Percentiles rank a stretch among this genome's conserved stretches.
phyloP scores from a whole-genome alignment of 768 basidiomycete species.

The Boletales sp. region DNA sequence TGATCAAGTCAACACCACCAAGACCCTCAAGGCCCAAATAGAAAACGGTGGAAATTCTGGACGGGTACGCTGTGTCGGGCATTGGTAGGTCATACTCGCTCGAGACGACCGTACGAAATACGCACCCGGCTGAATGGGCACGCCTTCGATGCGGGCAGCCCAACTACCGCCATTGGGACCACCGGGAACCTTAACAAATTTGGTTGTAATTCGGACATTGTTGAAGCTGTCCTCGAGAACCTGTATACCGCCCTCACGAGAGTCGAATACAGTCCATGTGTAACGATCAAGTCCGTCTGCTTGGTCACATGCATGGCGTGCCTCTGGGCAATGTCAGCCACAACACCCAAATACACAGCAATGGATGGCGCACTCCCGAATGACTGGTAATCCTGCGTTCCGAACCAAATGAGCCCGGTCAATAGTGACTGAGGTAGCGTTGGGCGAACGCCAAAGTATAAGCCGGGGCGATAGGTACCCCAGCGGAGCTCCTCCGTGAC shows the following conservation, averaged over 20 bases:
- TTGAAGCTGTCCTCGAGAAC: conserved; percentile 76
- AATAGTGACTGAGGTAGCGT: conserved; percentile 84
- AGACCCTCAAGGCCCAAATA: conserved; percentile 88
- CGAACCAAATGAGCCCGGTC: conserved; percentile 94
- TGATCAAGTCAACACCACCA: conserved; percentile 77
- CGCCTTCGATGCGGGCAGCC: conserved; percentile 80
- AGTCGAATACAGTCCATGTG: conserved; percentile 85
- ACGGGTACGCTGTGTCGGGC: conserved; percentile 37
- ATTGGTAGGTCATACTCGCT: conserved; percentile 23
- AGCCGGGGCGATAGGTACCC: conserved; percentile 85
- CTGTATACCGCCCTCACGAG: conserved; percentile 82
- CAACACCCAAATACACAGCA: background rate
- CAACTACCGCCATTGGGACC: conserved; percentile 84
- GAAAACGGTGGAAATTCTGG: conserved; percentile 75
- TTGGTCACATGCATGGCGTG: conserved; percentile 88
- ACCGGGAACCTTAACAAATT: conserved; percentile 82
- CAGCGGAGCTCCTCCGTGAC: conserved; percentile 46
- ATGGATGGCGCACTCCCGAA: conserved; percentile 48
- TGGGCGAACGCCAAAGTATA: conserved; percentile 93
- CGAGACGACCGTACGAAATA: background rate
- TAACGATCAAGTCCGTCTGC: conserved; percentile 77
- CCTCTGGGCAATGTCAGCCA: conserved; percentile 39
- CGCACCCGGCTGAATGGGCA: conserved; percentile 65
- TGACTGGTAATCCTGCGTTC: conserved; percentile 79
- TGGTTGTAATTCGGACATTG: conserved; percentile 81